These are phyloP conservation scores for Scytalidium lignicola DNA, from an alignment of 2,329 filamentous ascomycete genomes.

Conservation along the genomic window DNA sequence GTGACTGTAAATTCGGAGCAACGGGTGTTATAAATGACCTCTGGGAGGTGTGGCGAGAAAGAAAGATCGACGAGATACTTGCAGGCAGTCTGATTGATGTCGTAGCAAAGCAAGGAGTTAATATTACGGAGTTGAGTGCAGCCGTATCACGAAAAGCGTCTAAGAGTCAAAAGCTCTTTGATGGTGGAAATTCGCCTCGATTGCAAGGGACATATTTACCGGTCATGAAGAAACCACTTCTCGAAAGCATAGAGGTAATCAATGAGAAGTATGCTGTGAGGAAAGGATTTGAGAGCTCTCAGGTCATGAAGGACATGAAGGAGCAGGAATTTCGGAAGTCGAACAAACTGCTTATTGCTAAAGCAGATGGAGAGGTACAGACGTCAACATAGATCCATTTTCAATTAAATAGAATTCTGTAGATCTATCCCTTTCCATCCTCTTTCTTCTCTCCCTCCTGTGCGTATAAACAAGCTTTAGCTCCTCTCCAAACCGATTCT, in stretches of 20 bases:
- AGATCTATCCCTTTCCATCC: slow-evolving; percentile 9
- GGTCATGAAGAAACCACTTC: slow-evolving; percentile 44
- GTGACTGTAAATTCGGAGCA: slow-evolving; percentile 56
- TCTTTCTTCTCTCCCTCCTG: slow-evolving; percentile 34
- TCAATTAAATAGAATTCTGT: slow-evolving; percentile 20
- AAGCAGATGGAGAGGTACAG: neutral
- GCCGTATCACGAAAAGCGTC: slow-evolving; percentile 30
- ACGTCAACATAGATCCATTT: slow-evolving; percentile 7
- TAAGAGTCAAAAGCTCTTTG: slow-evolving; percentile 38
- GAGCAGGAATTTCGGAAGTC: slow-evolving; percentile 20
- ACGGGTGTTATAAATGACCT: slow-evolving; percentile 66
- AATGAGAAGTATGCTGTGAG: slow-evolving; percentile 58
- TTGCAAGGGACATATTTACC: slow-evolving; percentile 50
- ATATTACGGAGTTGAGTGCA: slow-evolving; percentile 17
- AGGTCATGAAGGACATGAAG: slow-evolving; percentile 40
- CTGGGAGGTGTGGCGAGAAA: slow-evolving; percentile 78
- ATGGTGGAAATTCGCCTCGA: slow-evolving; percentile 49
- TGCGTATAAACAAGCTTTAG: slow-evolving; percentile 77
- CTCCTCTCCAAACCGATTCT: slow-evolving; percentile 86
- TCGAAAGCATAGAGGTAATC: slow-evolving; percentile 47
- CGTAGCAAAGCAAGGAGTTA: slow-evolving; percentile 37
- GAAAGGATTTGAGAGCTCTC: slow-evolving; percentile 50
- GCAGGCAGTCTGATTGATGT: slow-evolving; percentile 68
- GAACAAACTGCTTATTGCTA: slow-evolving; percentile 9
- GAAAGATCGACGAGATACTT: slow-evolving; percentile 87